Base-by-base conservation (phyloP, 1,284 basidiomycete species). In the Pseudozyma sp. region DNA sequence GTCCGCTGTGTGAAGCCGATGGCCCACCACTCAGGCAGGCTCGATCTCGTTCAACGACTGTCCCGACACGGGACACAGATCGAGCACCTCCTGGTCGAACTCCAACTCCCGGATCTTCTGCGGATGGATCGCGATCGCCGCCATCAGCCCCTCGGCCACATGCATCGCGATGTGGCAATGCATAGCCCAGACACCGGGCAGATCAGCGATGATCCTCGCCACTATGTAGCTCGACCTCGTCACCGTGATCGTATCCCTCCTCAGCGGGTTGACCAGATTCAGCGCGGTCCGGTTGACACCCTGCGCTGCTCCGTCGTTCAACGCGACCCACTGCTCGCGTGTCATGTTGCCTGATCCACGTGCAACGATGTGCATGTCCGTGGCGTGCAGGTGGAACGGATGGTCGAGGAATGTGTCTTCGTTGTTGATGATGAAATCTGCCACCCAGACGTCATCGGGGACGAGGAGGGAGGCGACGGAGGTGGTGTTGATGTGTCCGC, bases 241-340 rank as follows among this genome's bases (percentile, higher is more conserved):
- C 8, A 86, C 77, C n/a, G 78, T 65, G 29, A 85, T 52, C n/a
- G 81, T 83, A 57, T 86, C 86, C 35, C 85, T 75, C 17, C 86
- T 79, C 14, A 85, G 59, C 7, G 86, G 85, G 56, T 85, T 86
- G 10, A 40, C 61, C 7, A 80, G 67, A 50, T 84, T 82, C 35
- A 83, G 11, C 3, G 42, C 17, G 61, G n/a, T 16, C 24, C 45
- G 45, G 19, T 48, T 47, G 7, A 31, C 54, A 13, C 37, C 37
- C 30, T 47, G 54, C 29, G 54, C 34, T 35, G 31, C 33, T 16
- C 46, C 29, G 43, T 65, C 33, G 54, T 73, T 73, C 29, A 73
- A 7, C 24, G 43, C 33, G 7, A 52, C n/a, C 51, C 79, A 71
- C 8, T 60, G 39, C 0, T 54, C 68, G 6, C 57, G 42, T 1